phyloP scores from a whole-genome alignment of 1,139 yeast genomes.

The Nakaseomyces nivariensis region DNA sequence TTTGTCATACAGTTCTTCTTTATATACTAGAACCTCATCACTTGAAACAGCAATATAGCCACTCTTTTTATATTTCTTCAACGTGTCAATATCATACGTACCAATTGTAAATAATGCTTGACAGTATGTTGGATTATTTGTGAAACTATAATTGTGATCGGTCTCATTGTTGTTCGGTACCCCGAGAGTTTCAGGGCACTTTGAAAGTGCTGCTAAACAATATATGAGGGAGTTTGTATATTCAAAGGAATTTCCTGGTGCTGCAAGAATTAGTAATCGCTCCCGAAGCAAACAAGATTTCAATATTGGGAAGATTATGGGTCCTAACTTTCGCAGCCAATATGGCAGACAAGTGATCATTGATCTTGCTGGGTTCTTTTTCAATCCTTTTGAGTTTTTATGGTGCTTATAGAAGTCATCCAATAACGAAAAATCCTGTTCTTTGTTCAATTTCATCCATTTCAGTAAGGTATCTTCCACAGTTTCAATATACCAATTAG shows the following conservation, averaged over 20 bases:
- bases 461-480: slow-evolving; percentile 35
- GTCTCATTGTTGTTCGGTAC: background rate
- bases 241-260: slow-evolving; percentile 32
- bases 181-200: background rate
- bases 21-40: slow-evolving; percentile 57
- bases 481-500: background rate
- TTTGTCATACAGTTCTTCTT: slow-evolving; percentile 46
- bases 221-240: slow-evolving; percentile 39
- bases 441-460: slow-evolving; percentile 20
- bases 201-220: slow-evolving; percentile 28
- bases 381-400: background rate
- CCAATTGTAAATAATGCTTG: slow-evolving; percentile 59
- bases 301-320: slow-evolving; percentile 62
- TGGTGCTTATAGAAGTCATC: slow-evolving; percentile 7
- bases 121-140: slow-evolving; percentile 20
- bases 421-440: slow-evolving; percentile 25
- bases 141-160: background rate
- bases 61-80: slow-evolving; percentile 13
- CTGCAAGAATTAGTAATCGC: slow-evolving; percentile 48
- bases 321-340: slow-evolving; percentile 44
- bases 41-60: slow-evolving; percentile 59
- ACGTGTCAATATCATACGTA: slow-evolving; percentile 28
- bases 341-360: slow-evolving; percentile 21
- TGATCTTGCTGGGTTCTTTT: slow-evolving; percentile 9
- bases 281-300: slow-evolving; percentile 56